These are phyloP conservation scores for Theobroma grandiflorum DNA, from an alignment of 441 rosid species.

Conservation along the genomic window DNA sequence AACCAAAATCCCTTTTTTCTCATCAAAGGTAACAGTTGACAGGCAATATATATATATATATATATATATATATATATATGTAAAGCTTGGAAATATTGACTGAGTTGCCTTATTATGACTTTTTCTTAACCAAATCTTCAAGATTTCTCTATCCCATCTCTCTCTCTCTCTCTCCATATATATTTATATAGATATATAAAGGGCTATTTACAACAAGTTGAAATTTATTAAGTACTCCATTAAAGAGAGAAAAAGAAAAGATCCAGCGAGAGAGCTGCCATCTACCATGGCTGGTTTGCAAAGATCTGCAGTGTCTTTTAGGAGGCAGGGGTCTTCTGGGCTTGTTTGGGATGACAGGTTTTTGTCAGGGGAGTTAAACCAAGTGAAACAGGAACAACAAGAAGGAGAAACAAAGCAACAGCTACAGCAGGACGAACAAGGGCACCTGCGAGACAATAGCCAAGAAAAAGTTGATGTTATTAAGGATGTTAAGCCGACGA, in stretches of 20 bases:
- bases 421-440: slow-evolving; percentile 21
- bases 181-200: not conserved
- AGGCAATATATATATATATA: not conserved
- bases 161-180: not conserved
- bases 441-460: slow-evolving; percentile 27
- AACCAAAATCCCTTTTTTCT: not conserved
- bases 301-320: slow-evolving; percentile 66
- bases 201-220: not conserved
- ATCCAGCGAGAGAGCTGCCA: slow-evolving; percentile 15
- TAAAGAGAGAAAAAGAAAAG: not conserved
- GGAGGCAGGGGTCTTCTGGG: slow-evolving; percentile 74
- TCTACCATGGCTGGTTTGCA: slow-evolving; percentile 68
- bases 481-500: slow-evolving; percentile 52
- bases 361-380: slow-evolving; percentile 59
- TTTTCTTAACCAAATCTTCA: slow-evolving; percentile 7
- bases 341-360: slow-evolving; percentile 78
- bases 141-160: not conserved
- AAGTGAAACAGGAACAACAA: slow-evolving; percentile 30
- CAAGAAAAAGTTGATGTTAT: slow-evolving; percentile 35
- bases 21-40: slow-evolving; percentile 5
- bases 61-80: not conserved
- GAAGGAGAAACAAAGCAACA: slow-evolving; percentile 12
- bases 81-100: not conserved
- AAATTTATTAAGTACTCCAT: not conserved
- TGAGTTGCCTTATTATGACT: slow-evolving; percentile 22